A percentile compares a stretch with the other conserved stretches of the same genome.
Evolutionary conservation across 345 rosid genomes (phyloP).

Genomic region (Ailanthus altissimus): DNA sequence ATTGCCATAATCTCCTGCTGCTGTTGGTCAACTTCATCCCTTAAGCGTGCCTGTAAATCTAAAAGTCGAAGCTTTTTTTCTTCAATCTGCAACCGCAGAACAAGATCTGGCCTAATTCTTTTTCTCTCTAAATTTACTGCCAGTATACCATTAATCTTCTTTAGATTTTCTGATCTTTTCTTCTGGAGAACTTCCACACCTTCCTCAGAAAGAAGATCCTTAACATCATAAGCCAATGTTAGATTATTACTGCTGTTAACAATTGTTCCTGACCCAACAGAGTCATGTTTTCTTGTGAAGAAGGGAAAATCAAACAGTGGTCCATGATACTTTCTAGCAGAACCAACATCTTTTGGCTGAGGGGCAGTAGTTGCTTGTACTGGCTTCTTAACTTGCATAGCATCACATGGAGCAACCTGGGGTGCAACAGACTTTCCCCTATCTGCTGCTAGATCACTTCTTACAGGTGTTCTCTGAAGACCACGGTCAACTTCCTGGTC

Average conservation of each 20-base stretch:
- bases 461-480: conserved; percentile 50
- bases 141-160: conserved; percentile 76
- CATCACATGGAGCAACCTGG: conserved; percentile 56
- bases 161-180: conserved; percentile 78
- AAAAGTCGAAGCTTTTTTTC: conserved; percentile 84
- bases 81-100: conserved; percentile 94
- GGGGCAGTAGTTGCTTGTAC: conserved; percentile 52
- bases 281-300: conserved; percentile 93
- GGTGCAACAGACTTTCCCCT: conserved; percentile 69
- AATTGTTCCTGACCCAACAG: conserved; percentile 67
- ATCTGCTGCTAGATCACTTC: conserved; percentile 65
- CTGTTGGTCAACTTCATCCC: conserved; percentile 91
- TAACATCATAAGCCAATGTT: conserved; percentile 79
- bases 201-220: conserved; percentile 91
- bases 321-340: conserved; percentile 94
- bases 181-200: conserved; percentile 74
- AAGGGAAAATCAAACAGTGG: conserved; percentile 98
- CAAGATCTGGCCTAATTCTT: conserved; percentile 98
- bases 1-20: conserved; percentile 98
- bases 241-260: conserved; percentile 77
- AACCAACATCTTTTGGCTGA: conserved; percentile 69
- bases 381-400: conserved; percentile 66
- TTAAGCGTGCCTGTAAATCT: conserved; percentile 78
- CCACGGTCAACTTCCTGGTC: conserved; percentile 74
- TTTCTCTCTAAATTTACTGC: conserved; percentile 92